These are phyloP conservation scores for Stellera chamaejasme DNA, from an alignment of 345 rosid genomes.

Conservation along the genomic window DNA sequence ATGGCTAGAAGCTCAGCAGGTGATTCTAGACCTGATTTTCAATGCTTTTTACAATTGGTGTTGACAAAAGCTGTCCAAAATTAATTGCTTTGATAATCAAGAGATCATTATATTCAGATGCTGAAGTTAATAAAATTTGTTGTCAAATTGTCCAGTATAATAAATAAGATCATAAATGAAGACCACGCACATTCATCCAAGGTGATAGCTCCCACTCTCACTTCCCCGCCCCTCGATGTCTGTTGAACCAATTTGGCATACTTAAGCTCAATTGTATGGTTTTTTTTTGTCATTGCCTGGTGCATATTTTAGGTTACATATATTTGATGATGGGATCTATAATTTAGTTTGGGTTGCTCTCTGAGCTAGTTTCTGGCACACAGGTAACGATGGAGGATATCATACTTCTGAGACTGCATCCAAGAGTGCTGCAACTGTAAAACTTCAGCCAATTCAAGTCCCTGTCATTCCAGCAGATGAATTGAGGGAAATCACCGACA, in stretches of 20 bases:
- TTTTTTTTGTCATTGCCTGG: neutral
- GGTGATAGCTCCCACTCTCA: too few species aligned
- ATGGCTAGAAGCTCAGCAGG: conserved; percentile 55
- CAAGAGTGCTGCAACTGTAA: conserved; percentile 44
- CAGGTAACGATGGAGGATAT: conserved; percentile 42
- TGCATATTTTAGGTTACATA: neutral
- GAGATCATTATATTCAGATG: neutral
- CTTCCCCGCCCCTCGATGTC: too few species aligned
- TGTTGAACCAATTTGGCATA: too few species aligned
- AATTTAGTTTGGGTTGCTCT: too few species aligned
- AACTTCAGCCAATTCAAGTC: conserved; percentile 68
- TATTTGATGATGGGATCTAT: too few species aligned
- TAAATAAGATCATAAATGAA: too few species aligned
- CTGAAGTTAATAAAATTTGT: neutral
- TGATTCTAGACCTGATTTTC: conserved; percentile 13
- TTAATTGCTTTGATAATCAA: too few species aligned
- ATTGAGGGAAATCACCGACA: conserved; percentile 53
- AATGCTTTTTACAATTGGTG: too few species aligned
- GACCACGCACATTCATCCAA: too few species aligned
- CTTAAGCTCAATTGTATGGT: neutral
- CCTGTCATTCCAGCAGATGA: conserved; percentile 44
- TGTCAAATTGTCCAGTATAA: too few species aligned
- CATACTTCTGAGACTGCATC: conserved; percentile 43
- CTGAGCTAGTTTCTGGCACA: conserved; percentile 6
- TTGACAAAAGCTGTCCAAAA: too few species aligned